Percentiles rank a stretch among this genome's conserved stretches.
Evolutionary conservation across 345 rosid genomes (phyloP).

Genomic region (Iberis pinnata): DNA sequence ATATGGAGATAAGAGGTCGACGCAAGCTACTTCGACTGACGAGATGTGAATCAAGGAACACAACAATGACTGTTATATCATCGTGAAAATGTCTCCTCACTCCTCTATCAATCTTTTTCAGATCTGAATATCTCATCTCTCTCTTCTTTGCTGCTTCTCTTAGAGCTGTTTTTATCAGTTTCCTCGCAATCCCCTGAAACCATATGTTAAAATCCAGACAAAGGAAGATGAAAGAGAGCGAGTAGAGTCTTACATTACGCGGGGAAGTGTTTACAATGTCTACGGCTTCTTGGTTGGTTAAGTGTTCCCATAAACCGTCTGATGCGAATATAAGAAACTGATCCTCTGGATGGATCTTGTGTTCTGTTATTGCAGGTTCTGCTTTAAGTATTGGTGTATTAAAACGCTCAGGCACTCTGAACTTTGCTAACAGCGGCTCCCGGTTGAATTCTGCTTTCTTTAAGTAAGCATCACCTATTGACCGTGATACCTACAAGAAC

Average conservation of each 20-base stretch:
- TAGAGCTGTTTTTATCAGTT: slow-evolving; percentile 31
- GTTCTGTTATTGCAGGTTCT: slow-evolving; percentile 28
- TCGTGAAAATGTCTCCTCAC: slow-evolving; percentile 39
- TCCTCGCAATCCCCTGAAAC: slow-evolving; percentile 33
- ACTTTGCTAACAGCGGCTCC: slow-evolving; percentile 30
- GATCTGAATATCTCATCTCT: slow-evolving; percentile 36
- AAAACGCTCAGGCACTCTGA: slow-evolving; percentile 29
- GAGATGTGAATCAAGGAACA: slow-evolving; percentile 33
- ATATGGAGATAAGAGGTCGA: slow-evolving; percentile 26
- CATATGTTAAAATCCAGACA: background rate
- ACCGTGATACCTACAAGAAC: slow-evolving; percentile 30
- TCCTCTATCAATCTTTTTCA: slow-evolving; percentile 36
- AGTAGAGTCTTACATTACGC: slow-evolving; percentile 30
- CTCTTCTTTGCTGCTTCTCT: slow-evolving; percentile 34
- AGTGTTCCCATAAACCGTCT: slow-evolving; percentile 35
- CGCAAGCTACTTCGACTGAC: slow-evolving; percentile 23
- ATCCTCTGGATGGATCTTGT: slow-evolving; percentile 32
- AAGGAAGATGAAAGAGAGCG: background rate
- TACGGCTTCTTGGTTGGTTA: slow-evolving; percentile 30
- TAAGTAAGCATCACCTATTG: slow-evolving; percentile 37
- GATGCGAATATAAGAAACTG: slow-evolving; percentile 38
- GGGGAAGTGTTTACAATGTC: slow-evolving; percentile 31
- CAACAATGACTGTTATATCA: slow-evolving; percentile 33
- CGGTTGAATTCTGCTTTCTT: slow-evolving; percentile 36
- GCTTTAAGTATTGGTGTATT: slow-evolving; percentile 28